Base-by-base conservation (phyloP, 1,284 basidiomycete species). In the Pholiota adiposa region DNA sequence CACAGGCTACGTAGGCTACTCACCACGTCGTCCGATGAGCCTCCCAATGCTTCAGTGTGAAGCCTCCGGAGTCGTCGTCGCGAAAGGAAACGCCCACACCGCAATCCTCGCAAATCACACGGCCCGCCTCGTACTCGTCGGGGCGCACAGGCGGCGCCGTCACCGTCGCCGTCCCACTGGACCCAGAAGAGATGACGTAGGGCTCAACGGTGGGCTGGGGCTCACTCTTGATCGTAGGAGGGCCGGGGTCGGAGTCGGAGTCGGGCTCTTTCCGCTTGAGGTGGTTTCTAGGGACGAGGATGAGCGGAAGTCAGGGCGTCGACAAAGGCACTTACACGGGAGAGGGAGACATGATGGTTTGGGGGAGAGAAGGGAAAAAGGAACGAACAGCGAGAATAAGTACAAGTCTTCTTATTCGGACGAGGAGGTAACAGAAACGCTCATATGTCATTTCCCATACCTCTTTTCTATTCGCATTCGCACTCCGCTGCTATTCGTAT, bases 31-130 rank as follows among this genome's bases (percentile, higher is more conserved):
- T 72, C 6, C 82, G 81, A 72, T 91, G 89, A 4, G 83, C 80
- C 51, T 90, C 85, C 89, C 89, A 90, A 58, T 85, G 83, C 65
- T 83, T 82, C 51, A 86, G 74, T 44, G 87, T 88, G 70, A 90
- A 89, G 4, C 73, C 81, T 1, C 85, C 83, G 29, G 83, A 80
- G 16, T 72, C 71, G 58, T 84, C 84, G 70, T 91, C 86, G 36
- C 87, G 79, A 70, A 89, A 87, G 7, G 86, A 83, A 49, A 91
- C 81, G 16, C 77, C 74, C 29, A 79, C 75, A 9, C 83, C 81
- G 68, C 89, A 91, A 3, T 77, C 74, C 60, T 85, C 83, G 72
- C 89, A 91, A 54, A 80, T 79, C 61, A 90, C 83, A 55, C 80
- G 80, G 9, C 88, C 87, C 2, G 83, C 79, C 65, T 84, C 81